Conservation (phyloP, 768 basidiomycete genomes). For the Calocybe indica region DNA sequence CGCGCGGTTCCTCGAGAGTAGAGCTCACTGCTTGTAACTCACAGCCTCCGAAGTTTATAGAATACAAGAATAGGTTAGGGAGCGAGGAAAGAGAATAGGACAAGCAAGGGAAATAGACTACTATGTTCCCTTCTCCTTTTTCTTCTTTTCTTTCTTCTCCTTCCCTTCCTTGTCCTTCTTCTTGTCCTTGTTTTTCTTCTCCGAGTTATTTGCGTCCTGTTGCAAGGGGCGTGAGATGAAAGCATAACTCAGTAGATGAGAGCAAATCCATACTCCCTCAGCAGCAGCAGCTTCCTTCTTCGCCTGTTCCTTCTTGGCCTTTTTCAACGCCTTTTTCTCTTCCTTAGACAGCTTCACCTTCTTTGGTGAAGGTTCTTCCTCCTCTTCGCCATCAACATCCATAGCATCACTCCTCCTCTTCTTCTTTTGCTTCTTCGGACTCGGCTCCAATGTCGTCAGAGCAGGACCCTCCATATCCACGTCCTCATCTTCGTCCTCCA, state of each 20-base stretch:
- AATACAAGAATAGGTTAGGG: slow-evolving; percentile 10
- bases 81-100: slow-evolving; percentile 10
- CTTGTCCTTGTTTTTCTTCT: slow-evolving; percentile 55
- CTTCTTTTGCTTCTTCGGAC: slow-evolving; percentile 55
- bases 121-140: slow-evolving; percentile 28
- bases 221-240: slow-evolving; percentile 10
- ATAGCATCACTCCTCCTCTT: slow-evolving; percentile 65
- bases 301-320: slow-evolving; percentile 63
- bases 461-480: slow-evolving; percentile 45
- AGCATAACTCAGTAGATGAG: slow-evolving; percentile 1
- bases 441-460: slow-evolving; percentile 56
- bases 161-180: slow-evolving; percentile 43
- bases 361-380: slow-evolving; percentile 51
- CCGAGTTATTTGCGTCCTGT: slow-evolving; percentile 38
- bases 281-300: slow-evolving; percentile 41
- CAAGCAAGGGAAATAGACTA: slow-evolving; percentile 15
- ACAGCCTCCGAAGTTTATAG: neutral
- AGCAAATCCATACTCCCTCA: slow-evolving; percentile 7
- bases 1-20: too few species aligned
- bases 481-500: slow-evolving; percentile 37
- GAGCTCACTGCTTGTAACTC: too few species aligned
- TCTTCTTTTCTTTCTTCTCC: slow-evolving; percentile 27
- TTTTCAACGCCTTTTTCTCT: slow-evolving; percentile 82
- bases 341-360: slow-evolving; percentile 78
- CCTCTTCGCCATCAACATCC: slow-evolving; percentile 48